Evolutionary conservation across 2,329 filamentous ascomycete species (phyloP), one percentile per base, ranked within the genome.

Genomic region (Chaetothyriales sp.): DNA sequence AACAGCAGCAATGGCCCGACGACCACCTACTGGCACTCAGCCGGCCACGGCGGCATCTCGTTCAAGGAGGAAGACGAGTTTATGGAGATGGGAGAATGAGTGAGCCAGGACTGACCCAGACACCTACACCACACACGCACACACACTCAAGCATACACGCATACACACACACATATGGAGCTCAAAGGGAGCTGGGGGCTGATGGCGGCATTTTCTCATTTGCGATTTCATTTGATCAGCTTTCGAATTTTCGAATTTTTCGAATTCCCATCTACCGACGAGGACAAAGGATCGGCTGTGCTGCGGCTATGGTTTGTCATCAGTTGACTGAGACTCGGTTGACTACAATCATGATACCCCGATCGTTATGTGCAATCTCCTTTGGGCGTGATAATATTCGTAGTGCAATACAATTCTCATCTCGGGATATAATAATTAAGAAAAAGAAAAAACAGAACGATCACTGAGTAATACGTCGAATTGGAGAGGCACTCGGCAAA

Each of bases 11-110:
- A 63, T n/a, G 53, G 64, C 6, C 73, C 77, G 57, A 70, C 73
- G 47, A 39, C 32, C 32, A 73, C 76, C 55, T 76, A 71, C 63
- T 78, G 73, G 74, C 71, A 65, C 61, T 69, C 61, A 53, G 68
- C 67, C 20, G 70, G 70, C 18, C 69, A 71, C 52, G 77, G 80
- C 44, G 74, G 73, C 20, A 73, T 86, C 62, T 81, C 83, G 64
- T 86, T 95, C 70, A 95, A 95, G 68, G 89, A 95, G 66, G 89
- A 95, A 68, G 89, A 95, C 60, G 89, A 95, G 69, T 94, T 85
- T 63, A 80, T 80, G 63, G 93, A 94, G 85, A 51, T 58, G 52
- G 32, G 32, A 15, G 32, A 39, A 15, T 39, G 10, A 39, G 32
- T 9, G 10, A 15, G 32, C 32, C 28, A 36, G 3, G 2, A 36